Evolutionary conservation across 1,284 basidiomycete species (phyloP), one percentile per base, ranked within the genome.

Genomic region (Stygiomarasmius scandens): DNA sequence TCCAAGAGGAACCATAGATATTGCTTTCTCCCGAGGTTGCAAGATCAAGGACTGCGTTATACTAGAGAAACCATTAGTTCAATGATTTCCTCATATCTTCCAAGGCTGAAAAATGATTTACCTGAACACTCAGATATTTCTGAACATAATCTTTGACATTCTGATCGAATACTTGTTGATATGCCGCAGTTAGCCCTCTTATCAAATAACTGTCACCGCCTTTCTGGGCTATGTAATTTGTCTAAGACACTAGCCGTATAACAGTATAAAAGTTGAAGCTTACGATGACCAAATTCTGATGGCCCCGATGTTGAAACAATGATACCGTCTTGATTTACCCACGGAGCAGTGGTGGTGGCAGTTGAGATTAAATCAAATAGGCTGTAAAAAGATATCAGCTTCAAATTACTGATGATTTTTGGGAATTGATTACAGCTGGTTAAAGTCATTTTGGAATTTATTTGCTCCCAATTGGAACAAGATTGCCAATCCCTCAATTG

Each of bases 1-100:
- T 29, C 61, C 61, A 62, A 22, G 61, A 59, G 22, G 16, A 36
- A 27, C 47, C 38, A 43, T 62, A 62, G 14, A 59, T 54, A 47
- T 59, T 52, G 23, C 19, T 52, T n/a, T 55, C 55, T 25, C 12
- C 22, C n/a, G 22, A 24, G 9, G 52, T 56, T 20, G 61, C 54
- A 3, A 51, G 55, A 32, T 58, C 45, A 24, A 58, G 8, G 19
- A 62, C 38, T 12, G 60, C 60, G 48, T 61, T 61, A 25, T 59
- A 61, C 57, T 56, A 54, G 14, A 32, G 29, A 4, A n/a, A 27
- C 9, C 24, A 32, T 49, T 25, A 29, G 19, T 34, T 36, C 12
- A 2, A 34, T 34, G 32, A 34, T 34, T 34, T 8, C 14, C 8
- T 34, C 8, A 14, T 8, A 8, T 34, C 8, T 34, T 34, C 14